Evolutionary conservation across 2,329 filamentous ascomycete species (phyloP).

Genomic region (Tolypocladium sp.): DNA sequence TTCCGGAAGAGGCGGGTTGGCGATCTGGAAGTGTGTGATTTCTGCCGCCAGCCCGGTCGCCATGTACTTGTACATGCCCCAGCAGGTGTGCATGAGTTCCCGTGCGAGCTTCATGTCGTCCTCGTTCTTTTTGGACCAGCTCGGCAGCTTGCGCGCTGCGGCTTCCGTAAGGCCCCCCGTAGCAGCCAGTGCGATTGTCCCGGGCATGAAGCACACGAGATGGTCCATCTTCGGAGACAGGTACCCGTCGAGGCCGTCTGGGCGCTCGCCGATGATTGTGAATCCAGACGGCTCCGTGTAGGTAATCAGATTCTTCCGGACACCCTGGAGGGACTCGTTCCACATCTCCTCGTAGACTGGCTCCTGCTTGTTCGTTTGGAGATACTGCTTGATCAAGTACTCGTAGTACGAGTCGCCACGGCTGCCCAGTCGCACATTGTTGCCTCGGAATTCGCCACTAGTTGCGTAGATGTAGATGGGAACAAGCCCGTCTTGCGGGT

Average conservation of each 20-base stretch:
- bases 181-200: slow-evolving; percentile 82
- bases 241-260: slow-evolving; percentile 54
- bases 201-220: slow-evolving; percentile 93
- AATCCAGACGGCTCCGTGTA: slow-evolving; percentile 74
- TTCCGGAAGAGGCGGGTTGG: slow-evolving; percentile 53
- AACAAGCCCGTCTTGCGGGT: slow-evolving; percentile 69
- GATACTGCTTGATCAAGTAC: slow-evolving; percentile 96
- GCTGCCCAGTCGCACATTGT: slow-evolving; percentile 86
- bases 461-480: slow-evolving; percentile 85
- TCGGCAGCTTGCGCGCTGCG: slow-evolving; percentile 61
- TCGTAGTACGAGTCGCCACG: slow-evolving; percentile 97
- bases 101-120: slow-evolving; percentile 79
- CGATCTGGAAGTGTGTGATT: slow-evolving; percentile 83
- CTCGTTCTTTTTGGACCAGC: slow-evolving; percentile 72
- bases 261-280: slow-evolving; percentile 85
- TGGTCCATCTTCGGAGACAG: slow-evolving; percentile 95
- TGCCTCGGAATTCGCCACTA: slow-evolving; percentile 67
- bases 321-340: slow-evolving; percentile 73
- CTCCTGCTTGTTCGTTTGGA: slow-evolving; percentile 85
- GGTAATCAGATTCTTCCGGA: slow-evolving; percentile 85
- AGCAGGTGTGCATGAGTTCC: slow-evolving; percentile 94
- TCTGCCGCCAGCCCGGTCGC: slow-evolving; percentile 87
- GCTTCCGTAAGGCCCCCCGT: slow-evolving; percentile 70
- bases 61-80: slow-evolving; percentile 92
- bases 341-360: slow-evolving; percentile 86